Evolutionary conservation across 164 flowering plant genomes (phyloP).

Genomic region (Platanus orientalis): DNA sequence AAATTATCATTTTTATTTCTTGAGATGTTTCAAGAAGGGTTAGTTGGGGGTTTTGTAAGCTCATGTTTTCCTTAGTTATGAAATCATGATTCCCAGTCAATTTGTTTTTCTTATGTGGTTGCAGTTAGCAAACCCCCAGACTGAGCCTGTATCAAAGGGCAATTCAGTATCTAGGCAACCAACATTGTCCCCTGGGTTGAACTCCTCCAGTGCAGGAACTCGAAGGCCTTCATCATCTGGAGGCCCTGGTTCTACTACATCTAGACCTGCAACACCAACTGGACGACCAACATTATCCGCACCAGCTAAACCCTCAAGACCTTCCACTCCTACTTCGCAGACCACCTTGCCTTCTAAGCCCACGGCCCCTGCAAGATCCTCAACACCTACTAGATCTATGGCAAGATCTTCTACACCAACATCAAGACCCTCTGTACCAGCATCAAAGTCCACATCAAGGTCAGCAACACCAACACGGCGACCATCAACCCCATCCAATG

Average conservation of each 20-base stretch:
- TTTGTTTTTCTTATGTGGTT: slow-evolving; percentile 13
- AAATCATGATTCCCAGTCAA: slow-evolving; percentile 4
- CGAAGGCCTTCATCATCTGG: slow-evolving; percentile 78
- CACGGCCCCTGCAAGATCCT: slow-evolving; percentile 40
- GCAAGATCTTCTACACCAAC: slow-evolving; percentile 25
- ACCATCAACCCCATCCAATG: slow-evolving; percentile 42
- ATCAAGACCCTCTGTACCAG: slow-evolving; percentile 28
- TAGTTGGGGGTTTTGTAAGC: too few species aligned
- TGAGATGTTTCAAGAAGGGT: background rate
- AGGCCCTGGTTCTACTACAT: slow-evolving; percentile 31
- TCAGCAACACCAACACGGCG: slow-evolving; percentile 55
- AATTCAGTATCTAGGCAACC: slow-evolving; percentile 54
- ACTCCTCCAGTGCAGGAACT: slow-evolving; percentile 46
- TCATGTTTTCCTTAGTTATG: too few species aligned
- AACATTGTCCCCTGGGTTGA: slow-evolving; percentile 55
- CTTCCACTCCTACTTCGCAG: slow-evolving; percentile 85
- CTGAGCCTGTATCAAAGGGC: slow-evolving; percentile 54
- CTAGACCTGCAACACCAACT: slow-evolving; percentile 67
- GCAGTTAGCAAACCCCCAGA: slow-evolving; percentile 67
- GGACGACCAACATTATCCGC: slow-evolving; percentile 42
- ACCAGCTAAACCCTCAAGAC: slow-evolving; percentile 43
- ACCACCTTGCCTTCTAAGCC: slow-evolving; percentile 48
- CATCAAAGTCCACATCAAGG: slow-evolving; percentile 34
- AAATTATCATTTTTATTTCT: background rate
- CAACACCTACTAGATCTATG: slow-evolving; percentile 29